Conservation (phyloP, 805 yeast genomes). For the Candida pseudofarinosa region DNA sequence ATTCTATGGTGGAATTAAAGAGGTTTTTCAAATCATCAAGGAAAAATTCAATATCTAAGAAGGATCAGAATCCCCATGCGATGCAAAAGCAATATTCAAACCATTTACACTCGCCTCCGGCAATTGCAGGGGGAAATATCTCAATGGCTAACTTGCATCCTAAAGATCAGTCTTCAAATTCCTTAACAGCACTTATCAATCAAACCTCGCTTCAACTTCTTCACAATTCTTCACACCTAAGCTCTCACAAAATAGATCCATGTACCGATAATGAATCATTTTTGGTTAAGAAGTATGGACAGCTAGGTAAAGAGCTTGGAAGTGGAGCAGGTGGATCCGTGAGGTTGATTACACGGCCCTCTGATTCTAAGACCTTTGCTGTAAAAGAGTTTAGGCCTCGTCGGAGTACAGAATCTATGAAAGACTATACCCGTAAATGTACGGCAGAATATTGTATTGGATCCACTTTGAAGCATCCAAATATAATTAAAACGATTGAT, state of each 20-base stretch:
- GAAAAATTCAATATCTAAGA: slow-evolving; percentile 18
- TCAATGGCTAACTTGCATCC: slow-evolving; percentile 11
- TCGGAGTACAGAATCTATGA: slow-evolving; percentile 65
- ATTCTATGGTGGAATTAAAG: slow-evolving; percentile 68
- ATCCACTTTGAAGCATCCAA: slow-evolving; percentile 82
- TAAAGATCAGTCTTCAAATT: slow-evolving; percentile 33
- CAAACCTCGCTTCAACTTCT: slow-evolving; percentile 35
- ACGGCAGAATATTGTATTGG: slow-evolving; percentile 95
- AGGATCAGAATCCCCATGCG: slow-evolving; percentile 6
- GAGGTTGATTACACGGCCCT: slow-evolving; percentile 60
- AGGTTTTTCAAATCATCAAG: slow-evolving; percentile 63
- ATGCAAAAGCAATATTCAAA: slow-evolving; percentile 14
- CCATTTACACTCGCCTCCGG: slow-evolving; percentile 29
- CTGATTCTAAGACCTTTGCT: slow-evolving; percentile 75
- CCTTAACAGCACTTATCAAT: slow-evolving; percentile 32
- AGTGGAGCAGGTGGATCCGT: slow-evolving; percentile 97
- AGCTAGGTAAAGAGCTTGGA: slow-evolving; percentile 82
- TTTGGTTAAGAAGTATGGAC: slow-evolving; percentile 71
- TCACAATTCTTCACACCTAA: slow-evolving; percentile 32
- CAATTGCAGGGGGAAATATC: slow-evolving; percentile 14
- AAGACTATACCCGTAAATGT: slow-evolving; percentile 88
- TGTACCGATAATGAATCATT: slow-evolving; percentile 44
- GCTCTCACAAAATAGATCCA: slow-evolving; percentile 33
- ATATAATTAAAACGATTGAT: slow-evolving; percentile 87
- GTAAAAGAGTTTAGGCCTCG: slow-evolving; percentile 87